phyloP scores from a whole-genome alignment of 2,329 filamentous ascomycete species.

The Gnomoniopsis sp. region DNA sequence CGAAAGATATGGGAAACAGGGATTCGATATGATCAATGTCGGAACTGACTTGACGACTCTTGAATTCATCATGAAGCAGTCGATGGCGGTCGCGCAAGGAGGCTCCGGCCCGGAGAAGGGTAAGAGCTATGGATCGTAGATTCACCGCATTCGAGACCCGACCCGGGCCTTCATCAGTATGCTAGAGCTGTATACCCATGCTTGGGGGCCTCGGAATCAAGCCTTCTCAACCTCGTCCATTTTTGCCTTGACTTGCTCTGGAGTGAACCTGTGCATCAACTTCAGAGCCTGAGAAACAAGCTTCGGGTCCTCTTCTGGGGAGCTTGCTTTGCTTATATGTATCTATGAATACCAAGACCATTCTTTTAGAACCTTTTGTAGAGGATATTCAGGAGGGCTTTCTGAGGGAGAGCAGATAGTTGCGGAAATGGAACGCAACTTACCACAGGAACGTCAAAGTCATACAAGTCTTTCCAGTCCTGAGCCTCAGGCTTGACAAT shows the following conservation, averaged over 20 bases:
- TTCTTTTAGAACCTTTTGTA: background rate
- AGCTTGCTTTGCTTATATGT: constrained; percentile 57
- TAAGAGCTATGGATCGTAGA: constrained; percentile 38
- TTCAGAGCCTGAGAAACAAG: constrained; percentile 61
- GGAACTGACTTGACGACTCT: constrained; percentile 54
- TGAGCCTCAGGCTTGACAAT: constrained; percentile 61
- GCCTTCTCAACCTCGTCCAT: constrained; percentile 59
- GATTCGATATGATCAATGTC: constrained; percentile 60
- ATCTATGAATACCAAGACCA: constrained; percentile 40
- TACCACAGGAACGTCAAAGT: constrained; percentile 80
- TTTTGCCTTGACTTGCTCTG: constrained; percentile 61
- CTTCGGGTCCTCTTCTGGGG: constrained; percentile 48
- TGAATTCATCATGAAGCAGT: constrained; percentile 40
- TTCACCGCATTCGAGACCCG: background rate
- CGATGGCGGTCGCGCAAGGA: constrained; percentile 45
- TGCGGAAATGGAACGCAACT: constrained; percentile 22
- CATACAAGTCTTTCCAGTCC: constrained; percentile 70
- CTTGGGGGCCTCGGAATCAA: constrained; percentile 6
- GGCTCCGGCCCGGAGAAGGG: constrained; percentile 32
- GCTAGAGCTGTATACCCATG: background rate
- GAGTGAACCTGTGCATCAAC: constrained; percentile 74
- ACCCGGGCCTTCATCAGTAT: background rate
- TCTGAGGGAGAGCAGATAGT: background rate
- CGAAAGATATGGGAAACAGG: constrained; percentile 45
- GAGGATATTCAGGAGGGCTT: background rate